Evolutionary conservation across 257 asterid species (phyloP), one percentile per base, ranked within the genome.

Genomic region (Nicotiana paniculata): DNA sequence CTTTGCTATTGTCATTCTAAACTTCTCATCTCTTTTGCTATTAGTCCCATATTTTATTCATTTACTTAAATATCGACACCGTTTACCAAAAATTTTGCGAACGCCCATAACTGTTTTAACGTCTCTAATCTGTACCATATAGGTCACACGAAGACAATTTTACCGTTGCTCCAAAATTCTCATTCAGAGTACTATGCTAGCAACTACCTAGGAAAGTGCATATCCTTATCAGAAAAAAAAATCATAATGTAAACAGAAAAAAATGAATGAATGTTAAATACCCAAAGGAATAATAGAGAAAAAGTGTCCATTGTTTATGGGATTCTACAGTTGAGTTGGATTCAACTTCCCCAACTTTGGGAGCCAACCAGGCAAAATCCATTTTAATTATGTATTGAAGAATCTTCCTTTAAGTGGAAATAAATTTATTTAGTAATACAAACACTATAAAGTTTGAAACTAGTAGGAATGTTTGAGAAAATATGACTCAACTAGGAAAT

Each of bases 291-390:
- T 13, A 37, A 65, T 79, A 15, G 82, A 79, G 72, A 61, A 58
- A 59, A 79, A 64, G 72, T 59, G 74, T 61, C 82, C 82, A 62
- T 64, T 48, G 80, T 9, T 61, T 26, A 33, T 82, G 79, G 81
- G 77, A 70, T 61, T 48, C 79, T 68, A 43, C 59, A 80, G 83
- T 72, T 21, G 43, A 24, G 74, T 59, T 26, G 55, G n/a, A 61
- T 59, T 37, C 54, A 24, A 77, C 82, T 81, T 81, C 87, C 87
- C 62, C 85, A 59, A 70, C 69, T 37, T 15, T 77, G 67, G 87
- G 87, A 85, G 84, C 78, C 85, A 85, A 77, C 85, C 13, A 61
- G 84, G 69, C 82, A 79, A 79, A 11, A 21, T 62, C 72, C 58
- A 59, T 30, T 59, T 21, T 43, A 43, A 43, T 43, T 80, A 58